These are phyloP conservation scores for Penicillium silybi DNA, from an alignment of 495 filamentous ascomycete genomes.

Conservation along the genomic window DNA sequence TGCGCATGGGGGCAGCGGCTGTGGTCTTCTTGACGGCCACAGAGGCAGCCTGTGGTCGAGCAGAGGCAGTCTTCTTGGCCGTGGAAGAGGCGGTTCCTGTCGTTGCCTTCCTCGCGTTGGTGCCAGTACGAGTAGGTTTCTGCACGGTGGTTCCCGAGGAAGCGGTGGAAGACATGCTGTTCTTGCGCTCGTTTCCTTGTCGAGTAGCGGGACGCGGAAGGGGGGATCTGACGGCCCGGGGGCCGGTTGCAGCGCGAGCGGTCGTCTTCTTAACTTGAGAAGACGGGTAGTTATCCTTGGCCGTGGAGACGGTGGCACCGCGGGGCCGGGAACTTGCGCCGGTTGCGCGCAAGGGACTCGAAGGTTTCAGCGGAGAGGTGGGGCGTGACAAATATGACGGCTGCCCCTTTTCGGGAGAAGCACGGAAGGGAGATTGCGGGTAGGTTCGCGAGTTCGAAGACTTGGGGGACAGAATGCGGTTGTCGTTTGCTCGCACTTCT, in stretches of 20 bases:
- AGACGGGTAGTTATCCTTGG: slow-evolving; percentile 22
- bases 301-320: slow-evolving; percentile 31
- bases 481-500: slow-evolving; percentile 40
- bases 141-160: slow-evolving; percentile 58
- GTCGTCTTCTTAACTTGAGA: slow-evolving; percentile 32
- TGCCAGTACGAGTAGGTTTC: slow-evolving; percentile 47
- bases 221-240: slow-evolving; percentile 30
- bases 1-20: slow-evolving; percentile 28
- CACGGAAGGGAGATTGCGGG: slow-evolving; percentile 53
- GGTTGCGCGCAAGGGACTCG: slow-evolving; percentile 47
- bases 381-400: slow-evolving; percentile 50
- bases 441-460: slow-evolving; percentile 72
- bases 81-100: slow-evolving; percentile 42
- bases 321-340: slow-evolving; percentile 29
- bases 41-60: slow-evolving; percentile 31
- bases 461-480: slow-evolving; percentile 72
- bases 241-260: slow-evolving; percentile 28
- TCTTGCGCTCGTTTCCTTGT: slow-evolving; percentile 39
- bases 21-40: slow-evolving; percentile 35
- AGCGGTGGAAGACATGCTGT: slow-evolving; percentile 41
- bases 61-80: slow-evolving; percentile 40
- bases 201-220: slow-evolving; percentile 38
- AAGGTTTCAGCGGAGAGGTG: slow-evolving; percentile 52
- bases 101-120: slow-evolving; percentile 45
- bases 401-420: slow-evolving; percentile 41